phyloP scores from a whole-genome alignment of 2,329 filamentous ascomycete genomes.

The Fusarium chaquense region DNA sequence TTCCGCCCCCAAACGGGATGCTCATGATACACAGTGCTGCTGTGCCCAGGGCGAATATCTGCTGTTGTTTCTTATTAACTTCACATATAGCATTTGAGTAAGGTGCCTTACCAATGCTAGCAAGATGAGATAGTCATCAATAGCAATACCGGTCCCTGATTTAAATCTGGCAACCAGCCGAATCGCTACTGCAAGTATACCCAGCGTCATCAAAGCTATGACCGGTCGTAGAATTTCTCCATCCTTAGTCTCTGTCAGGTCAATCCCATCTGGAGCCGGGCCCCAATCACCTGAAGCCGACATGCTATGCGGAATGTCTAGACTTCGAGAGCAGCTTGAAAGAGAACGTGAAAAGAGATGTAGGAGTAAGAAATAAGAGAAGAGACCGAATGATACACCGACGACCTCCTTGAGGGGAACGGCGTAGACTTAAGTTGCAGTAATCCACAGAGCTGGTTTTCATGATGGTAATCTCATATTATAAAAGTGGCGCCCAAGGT shows the following conservation, averaged over 20 bases:
- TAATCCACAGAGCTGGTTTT: too few relatives aligned
- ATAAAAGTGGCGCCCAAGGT: neutral
- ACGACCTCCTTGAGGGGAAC: neutral
- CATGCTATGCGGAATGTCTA: neutral
- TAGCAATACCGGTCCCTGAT: neutral
- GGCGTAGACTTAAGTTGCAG: neutral
- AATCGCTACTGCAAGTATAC: constrained; percentile 1
- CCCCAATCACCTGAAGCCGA: constrained; percentile 8
- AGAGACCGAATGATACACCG: neutral
- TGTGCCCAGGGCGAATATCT: neutral
- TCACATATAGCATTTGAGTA: rapidly evolving
- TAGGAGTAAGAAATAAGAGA: neutral
- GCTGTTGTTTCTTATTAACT: neutral
- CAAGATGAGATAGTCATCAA: constrained; percentile 3
- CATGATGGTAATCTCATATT: neutral
- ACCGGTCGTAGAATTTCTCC: constrained; percentile 4
- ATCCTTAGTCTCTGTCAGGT: neutral
- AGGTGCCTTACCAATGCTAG: neutral
- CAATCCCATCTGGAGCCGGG: neutral
- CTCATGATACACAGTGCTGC: constrained; percentile 2
- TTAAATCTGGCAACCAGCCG: neutral
- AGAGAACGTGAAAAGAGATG: neutral
- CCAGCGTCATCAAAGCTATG: neutral
- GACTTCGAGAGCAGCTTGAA: too few relatives aligned
- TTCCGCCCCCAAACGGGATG: constrained; percentile 1